A percentile compares a stretch with the other conserved stretches of the same genome.
Conservation (phyloP, 2,329 filamentous ascomycete species). For the Fusarium udum region DNA sequence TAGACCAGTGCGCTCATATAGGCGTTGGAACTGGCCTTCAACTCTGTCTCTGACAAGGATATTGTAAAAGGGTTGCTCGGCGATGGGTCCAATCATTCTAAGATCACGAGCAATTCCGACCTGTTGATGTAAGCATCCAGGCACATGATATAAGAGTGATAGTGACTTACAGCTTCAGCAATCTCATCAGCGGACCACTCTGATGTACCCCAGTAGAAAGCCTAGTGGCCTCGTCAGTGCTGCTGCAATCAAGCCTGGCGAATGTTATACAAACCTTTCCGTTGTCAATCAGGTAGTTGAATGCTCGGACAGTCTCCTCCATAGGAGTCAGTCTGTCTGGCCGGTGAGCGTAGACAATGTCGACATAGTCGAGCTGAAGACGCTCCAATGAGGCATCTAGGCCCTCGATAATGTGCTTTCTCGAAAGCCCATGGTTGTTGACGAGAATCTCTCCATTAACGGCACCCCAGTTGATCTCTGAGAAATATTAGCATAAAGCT, state of each 20-base stretch:
- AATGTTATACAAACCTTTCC: conserved; percentile 56
- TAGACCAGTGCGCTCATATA: conserved; percentile 67
- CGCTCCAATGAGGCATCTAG: conserved; percentile 66
- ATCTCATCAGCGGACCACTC: conserved; percentile 78
- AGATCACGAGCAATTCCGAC: conserved; percentile 68
- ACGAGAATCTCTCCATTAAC: conserved; percentile 69
- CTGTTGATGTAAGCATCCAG: conserved; percentile 7
- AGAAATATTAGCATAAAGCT: background rate
- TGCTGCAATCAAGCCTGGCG: too few relatives aligned
- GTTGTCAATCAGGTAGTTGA: conserved; percentile 74
- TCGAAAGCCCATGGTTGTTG: conserved; percentile 72
- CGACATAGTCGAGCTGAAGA: conserved; percentile 69
- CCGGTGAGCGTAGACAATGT: conserved; percentile 75
- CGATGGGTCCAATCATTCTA: conserved; percentile 68
- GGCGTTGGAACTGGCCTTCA: conserved; percentile 68
- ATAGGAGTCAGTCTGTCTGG: conserved; percentile 74
- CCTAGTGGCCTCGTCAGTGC: conserved; percentile 36
- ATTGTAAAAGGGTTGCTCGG: conserved; percentile 76
- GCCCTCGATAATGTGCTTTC: conserved; percentile 71
- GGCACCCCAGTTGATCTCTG: conserved; percentile 71
- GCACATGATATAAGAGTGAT: background rate
- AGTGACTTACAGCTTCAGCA: conserved; percentile 58
- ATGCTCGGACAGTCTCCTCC: conserved; percentile 75
- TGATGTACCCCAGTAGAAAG: conserved; percentile 71
- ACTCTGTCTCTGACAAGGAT: conserved; percentile 69